Percentiles rank a stretch among this genome's conserved stretches.
Conservation (phyloP, 1,139 yeast species). For the Yarrowia galli region DNA sequence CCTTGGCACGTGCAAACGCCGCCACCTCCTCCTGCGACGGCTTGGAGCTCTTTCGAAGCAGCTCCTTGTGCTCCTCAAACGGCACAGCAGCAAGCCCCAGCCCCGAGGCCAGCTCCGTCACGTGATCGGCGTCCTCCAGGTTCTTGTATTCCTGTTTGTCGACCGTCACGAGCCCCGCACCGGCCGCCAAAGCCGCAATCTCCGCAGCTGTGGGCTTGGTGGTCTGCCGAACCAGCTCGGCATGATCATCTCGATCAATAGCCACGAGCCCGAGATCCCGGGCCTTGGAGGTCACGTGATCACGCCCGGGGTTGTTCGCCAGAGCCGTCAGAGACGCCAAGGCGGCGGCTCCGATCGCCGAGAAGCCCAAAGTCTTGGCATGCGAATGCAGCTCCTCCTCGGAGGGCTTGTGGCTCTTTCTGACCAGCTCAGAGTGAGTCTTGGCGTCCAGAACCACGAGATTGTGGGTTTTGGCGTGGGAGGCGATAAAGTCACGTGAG, state of each 20-base stretch:
- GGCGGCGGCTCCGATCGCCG: constrained; percentile 46
- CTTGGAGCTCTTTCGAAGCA: constrained; percentile 36
- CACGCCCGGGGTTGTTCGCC: constrained; percentile 46
- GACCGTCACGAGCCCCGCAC: constrained; percentile 50
- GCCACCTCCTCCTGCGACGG: constrained; percentile 34
- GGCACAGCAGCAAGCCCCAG: constrained; percentile 49
- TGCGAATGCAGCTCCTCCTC: constrained; percentile 30
- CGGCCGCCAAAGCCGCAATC: constrained; percentile 51
- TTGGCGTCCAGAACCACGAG: constrained; percentile 47
- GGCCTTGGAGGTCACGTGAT: constrained; percentile 49
- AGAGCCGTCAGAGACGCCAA: constrained; percentile 39
- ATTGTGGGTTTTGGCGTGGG: constrained; percentile 40
- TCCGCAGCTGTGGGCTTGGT: constrained; percentile 46
- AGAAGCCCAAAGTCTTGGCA: constrained; percentile 44
- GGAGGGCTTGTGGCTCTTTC: constrained; percentile 40
- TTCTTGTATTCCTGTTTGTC: constrained; percentile 41
- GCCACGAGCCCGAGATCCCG: constrained; percentile 45
- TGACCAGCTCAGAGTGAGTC: constrained; percentile 44
- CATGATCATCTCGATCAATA: constrained; percentile 43
- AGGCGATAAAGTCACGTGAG: constrained; percentile 39
- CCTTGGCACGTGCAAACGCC: constrained; percentile 14
- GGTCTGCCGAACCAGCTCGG: constrained; percentile 44
- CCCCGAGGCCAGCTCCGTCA: constrained; percentile 42
- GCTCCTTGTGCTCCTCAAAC: constrained; percentile 41
- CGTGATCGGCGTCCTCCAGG: constrained; percentile 37